A percentile compares a stretch with the other conserved stretches of the same genome.
Conservation (phyloP, 2,329 filamentous ascomycete genomes). For the Pseudogymnoascus sp. region DNA sequence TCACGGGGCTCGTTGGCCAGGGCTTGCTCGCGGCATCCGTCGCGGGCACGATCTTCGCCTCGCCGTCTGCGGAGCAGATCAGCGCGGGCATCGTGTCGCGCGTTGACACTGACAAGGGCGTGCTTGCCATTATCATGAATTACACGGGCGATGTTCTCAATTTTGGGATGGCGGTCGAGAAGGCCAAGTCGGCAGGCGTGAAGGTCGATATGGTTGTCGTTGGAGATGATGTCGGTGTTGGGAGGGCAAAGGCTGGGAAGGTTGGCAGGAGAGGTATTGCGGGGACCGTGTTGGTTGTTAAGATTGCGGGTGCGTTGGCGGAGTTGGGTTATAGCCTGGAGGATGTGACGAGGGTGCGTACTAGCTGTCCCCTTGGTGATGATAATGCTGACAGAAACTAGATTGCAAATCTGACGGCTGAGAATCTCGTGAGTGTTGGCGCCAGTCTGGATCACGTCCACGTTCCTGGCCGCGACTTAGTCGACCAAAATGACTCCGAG, state of each 20-base stretch:
- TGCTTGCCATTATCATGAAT: conserved; percentile 91
- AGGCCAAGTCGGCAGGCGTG: conserved; percentile 72
- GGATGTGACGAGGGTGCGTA: conserved; percentile 57
- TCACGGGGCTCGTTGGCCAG: conserved; percentile 74
- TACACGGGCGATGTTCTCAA: conserved; percentile 87
- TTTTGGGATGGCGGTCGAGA: conserved; percentile 90
- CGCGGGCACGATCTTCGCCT: conserved; percentile 81
- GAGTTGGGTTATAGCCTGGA: conserved; percentile 59
- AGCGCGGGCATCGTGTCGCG: conserved; percentile 65
- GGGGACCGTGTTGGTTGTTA: conserved; percentile 84
- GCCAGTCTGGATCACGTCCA: conserved; percentile 87
- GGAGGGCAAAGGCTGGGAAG: conserved; percentile 74
- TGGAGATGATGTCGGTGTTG: conserved; percentile 86
- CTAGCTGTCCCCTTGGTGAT: neutral
- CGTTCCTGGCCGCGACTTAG: conserved; percentile 65
- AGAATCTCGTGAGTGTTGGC: conserved; percentile 78
- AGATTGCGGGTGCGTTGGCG: conserved; percentile 79
- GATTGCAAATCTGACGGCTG: conserved; percentile 57
- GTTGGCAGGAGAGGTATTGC: conserved; percentile 87
- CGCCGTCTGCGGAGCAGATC: conserved; percentile 75
- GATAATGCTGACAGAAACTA: neutral
- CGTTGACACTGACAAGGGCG: conserved; percentile 64
- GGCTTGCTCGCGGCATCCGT: conserved; percentile 77
- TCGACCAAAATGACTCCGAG: conserved; percentile 48
- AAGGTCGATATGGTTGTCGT: conserved; percentile 85